phyloP scores from a whole-genome alignment of 371 early-diverging fungal species.

The Apophysomyces variabilis region DNA sequence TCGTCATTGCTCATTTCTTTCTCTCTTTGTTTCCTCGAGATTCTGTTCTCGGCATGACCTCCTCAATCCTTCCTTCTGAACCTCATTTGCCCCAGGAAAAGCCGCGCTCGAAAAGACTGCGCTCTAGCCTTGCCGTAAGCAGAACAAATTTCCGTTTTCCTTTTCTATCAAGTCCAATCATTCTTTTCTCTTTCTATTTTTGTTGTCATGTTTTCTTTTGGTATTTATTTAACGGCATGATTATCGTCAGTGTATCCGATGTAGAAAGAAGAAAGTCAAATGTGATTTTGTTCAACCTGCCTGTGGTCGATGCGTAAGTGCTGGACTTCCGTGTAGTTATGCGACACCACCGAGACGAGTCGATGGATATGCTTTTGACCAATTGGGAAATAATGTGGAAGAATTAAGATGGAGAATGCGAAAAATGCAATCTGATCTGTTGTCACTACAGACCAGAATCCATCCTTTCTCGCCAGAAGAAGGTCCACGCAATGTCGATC shows the following conservation, averaged over 20 bases:
- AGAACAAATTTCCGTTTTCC: not conserved
- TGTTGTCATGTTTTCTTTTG: not conserved
- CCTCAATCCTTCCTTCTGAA: slow-evolving; percentile 14
- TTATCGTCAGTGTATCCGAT: slow-evolving; percentile 39
- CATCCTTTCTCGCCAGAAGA: slow-evolving; percentile 32
- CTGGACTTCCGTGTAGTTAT: slow-evolving; percentile 47
- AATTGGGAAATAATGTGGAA: slow-evolving; percentile 44
- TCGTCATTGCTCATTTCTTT: slow-evolving; percentile 3
- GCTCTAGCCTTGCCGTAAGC: slow-evolving; percentile 31
- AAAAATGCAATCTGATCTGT: slow-evolving; percentile 42
- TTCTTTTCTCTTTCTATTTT: not conserved
- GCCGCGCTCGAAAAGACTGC: slow-evolving; percentile 24
- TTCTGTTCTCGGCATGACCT: not conserved
- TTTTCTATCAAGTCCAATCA: not conserved
- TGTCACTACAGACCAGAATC: slow-evolving; percentile 42
- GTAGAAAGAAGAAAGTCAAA: slow-evolving; percentile 62
- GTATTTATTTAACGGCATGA: not conserved
- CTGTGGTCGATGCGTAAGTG: slow-evolving; percentile 53
- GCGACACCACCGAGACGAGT: slow-evolving; percentile 51
- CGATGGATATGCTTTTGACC: slow-evolving; percentile 55
- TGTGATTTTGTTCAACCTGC: slow-evolving; percentile 61
- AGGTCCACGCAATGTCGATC: slow-evolving; percentile 8
- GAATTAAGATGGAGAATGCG: slow-evolving; percentile 44
- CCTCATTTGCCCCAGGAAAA: slow-evolving; percentile 19
- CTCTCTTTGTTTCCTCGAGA: not conserved